Evolutionary conservation across 2,329 filamentous ascomycete species (phyloP), one percentile per base, ranked within the genome.

Genomic region (Chrysosporium queenslandicum): DNA sequence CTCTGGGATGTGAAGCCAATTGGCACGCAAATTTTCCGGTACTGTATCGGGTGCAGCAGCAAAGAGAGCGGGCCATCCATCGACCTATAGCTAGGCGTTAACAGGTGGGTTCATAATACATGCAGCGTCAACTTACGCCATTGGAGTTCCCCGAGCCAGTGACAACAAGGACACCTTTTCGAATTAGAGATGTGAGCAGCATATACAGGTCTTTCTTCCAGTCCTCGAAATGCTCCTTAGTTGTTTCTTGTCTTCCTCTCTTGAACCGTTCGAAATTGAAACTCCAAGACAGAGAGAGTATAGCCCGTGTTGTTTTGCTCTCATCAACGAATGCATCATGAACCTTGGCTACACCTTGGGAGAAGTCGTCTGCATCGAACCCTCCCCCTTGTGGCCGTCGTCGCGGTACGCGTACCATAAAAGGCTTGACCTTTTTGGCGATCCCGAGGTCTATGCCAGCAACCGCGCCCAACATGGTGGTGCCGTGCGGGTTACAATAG

Each of bases 121-220:
- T 29, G 4, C 27, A 29, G 9, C 12, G 7, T 37, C 20, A 25
- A 50, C 52, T 36, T 53, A 53, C 52, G 12, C 2, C 20, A n/a
- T 30, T 5, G 23, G 7, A 3, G 29, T 55, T 55, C 3, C 53
- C 53, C 14, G 42, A n/a, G 16, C 53, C 53, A 29, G 48, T 36
- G 48, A 55, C 48, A 27, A 52, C 27, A 43, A 55, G 52, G 25
- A 55, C 53, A 47, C 48, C 48, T 36, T 52, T 55, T 29, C 20
- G 32, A 36, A 52, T 48, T 25, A 55, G 48, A 36, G n/a, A 12
- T 20, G 14, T 52, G 12, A 55, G 16, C 36, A 41, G 23, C 30
- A 3, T 18, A 37, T 55, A 18, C 11, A 52, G 16, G 16, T 36
- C 21, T 29, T 2, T 9, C 27, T 23, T 41, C 47, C 47, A 51